These are phyloP conservation scores for Penicillium riverlandense DNA, from an alignment of 495 filamentous ascomycete genomes.

Conservation along the genomic window DNA sequence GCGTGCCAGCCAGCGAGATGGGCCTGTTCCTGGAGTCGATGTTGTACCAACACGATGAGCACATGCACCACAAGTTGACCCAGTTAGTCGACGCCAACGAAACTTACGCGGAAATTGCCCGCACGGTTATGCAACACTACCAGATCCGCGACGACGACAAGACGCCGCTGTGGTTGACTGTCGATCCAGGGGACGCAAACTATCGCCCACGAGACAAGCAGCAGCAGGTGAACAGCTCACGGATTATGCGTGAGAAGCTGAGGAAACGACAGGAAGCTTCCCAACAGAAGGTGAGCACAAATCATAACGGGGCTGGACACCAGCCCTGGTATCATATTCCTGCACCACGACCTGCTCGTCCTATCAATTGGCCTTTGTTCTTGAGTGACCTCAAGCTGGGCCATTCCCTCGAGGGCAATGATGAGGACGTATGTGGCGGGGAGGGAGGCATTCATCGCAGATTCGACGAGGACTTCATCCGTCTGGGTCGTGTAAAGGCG, in stretches of 20 bases:
- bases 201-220: background rate
- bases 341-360: background rate
- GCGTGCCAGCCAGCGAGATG: constrained; percentile 2
- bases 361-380: background rate
- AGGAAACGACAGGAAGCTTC: background rate
- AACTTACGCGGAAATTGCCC: background rate
- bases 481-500: background rate
- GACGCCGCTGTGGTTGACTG: background rate
- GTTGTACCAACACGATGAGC: constrained; percentile 2
- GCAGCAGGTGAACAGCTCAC: background rate
- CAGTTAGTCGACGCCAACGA: background rate
- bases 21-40: constrained; percentile 1
- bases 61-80: background rate
- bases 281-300: background rate
- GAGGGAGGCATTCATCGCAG: no score
- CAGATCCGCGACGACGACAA: background rate
- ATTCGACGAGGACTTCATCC: background rate
- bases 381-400: background rate
- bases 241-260: background rate
- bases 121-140: background rate
- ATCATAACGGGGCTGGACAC: background rate
- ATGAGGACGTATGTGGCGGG: no score
- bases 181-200: background rate
- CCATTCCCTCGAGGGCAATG: background rate
- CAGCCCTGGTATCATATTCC: background rate